Percentiles rank a stretch among this genome's conserved stretches.
phyloP scores from a whole-genome alignment of 805 yeast species.

The Candida railenensis region DNA sequence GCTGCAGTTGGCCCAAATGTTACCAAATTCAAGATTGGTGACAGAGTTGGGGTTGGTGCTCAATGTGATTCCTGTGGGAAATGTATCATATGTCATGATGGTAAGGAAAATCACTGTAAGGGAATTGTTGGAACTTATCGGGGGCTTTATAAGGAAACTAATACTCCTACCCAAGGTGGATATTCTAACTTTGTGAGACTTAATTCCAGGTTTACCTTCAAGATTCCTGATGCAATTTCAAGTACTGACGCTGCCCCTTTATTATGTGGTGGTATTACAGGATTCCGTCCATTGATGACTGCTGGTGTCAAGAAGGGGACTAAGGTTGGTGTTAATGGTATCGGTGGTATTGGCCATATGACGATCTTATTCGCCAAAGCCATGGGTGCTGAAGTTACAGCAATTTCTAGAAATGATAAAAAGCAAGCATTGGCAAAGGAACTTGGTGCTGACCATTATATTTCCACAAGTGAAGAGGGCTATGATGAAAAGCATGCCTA shows the following conservation, averaged over 20 bases:
- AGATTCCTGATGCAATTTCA: conserved; percentile 49
- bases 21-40: no score
- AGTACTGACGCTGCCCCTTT: conserved; percentile 66
- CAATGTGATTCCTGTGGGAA: no score
- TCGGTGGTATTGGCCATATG: conserved; percentile 59
- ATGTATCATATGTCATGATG: no score
- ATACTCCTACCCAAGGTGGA: no score
- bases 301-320: conserved; percentile 41
- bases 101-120: no score
- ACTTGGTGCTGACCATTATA: conserved; percentile 49
- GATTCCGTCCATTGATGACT: conserved; percentile 59
- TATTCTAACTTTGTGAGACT: no score
- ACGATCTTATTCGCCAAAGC: conserved; percentile 57
- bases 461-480: conserved; percentile 52
- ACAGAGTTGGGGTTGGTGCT: no score
- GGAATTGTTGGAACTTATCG: no score
- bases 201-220: conserved; percentile 61
- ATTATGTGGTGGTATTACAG: no score
- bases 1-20: no score
- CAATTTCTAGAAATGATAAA: conserved; percentile 49
- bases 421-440: conserved; percentile 48
- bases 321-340: conserved; percentile 53
- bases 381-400: conserved; percentile 58
- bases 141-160: no score
- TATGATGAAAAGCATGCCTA: conserved; percentile 33